phyloP scores from a whole-genome alignment of 2,329 filamentous ascomycete species.

The Pseudogymnoascus sp. region DNA sequence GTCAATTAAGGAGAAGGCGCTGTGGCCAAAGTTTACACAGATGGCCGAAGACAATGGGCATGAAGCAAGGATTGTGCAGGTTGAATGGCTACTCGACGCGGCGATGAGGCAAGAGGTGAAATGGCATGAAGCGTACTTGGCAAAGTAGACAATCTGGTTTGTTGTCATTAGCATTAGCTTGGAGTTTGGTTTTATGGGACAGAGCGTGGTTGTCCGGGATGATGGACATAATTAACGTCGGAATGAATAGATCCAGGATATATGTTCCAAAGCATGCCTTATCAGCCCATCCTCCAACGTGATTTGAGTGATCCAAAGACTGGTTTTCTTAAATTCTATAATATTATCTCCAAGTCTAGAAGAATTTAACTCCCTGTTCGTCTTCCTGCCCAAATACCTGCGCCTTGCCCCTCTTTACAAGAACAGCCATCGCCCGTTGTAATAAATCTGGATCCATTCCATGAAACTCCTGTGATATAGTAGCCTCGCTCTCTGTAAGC shows the following conservation, averaged over 20 bases:
- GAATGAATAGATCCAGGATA: not conserved
- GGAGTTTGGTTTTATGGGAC: slow-evolving; percentile 4
- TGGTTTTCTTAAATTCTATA: not conserved
- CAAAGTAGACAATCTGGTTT: not conserved
- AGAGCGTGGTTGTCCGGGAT: not conserved
- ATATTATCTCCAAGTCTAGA: slow-evolving; percentile 39
- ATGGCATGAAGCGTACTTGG: slow-evolving; percentile 55
- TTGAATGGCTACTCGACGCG: slow-evolving; percentile 85
- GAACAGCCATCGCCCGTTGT: slow-evolving; percentile 65
- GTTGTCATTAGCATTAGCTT: not conserved
- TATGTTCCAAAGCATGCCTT: not conserved
- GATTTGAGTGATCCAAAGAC: not conserved
- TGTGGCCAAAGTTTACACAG: slow-evolving; percentile 74
- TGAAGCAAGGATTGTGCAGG: slow-evolving; percentile 68
- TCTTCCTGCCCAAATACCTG: slow-evolving; percentile 89
- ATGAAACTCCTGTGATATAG: slow-evolving; percentile 66
- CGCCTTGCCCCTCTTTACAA: slow-evolving; percentile 85
- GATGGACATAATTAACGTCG: not conserved
- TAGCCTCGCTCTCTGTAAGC: slow-evolving; percentile 77
- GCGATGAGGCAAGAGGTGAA: slow-evolving; percentile 78
- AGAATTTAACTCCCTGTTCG: slow-evolving; percentile 92
- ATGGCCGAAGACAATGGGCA: slow-evolving; percentile 73
- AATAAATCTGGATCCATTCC: slow-evolving; percentile 81
- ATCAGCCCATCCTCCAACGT: not conserved
- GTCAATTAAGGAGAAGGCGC: slow-evolving; percentile 55